These are phyloP conservation scores for Lasiosphaeria ovina DNA, from an alignment of 495 filamentous ascomycete species.

Conservation along the genomic window DNA sequence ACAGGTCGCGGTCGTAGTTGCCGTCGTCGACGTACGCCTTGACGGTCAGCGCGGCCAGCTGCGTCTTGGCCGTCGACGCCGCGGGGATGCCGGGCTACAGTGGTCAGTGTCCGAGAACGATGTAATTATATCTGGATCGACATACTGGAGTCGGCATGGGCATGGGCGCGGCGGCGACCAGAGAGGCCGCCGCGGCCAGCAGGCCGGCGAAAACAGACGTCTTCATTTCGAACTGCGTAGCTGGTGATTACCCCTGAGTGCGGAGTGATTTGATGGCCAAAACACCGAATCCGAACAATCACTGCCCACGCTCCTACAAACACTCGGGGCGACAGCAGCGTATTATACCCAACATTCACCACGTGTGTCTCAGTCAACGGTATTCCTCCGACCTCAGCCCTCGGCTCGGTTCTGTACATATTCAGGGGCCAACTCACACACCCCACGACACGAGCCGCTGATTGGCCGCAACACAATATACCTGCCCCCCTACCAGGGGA, in stretches of 20 bases:
- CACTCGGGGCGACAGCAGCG: no score
- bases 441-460: no score
- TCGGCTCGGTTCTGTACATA: no score
- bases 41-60: constrained; percentile 56
- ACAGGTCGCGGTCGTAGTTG: constrained; percentile 59
- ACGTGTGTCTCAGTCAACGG: no score
- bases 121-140: neutral
- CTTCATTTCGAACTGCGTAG: constrained; percentile 25
- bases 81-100: constrained; percentile 59
- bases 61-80: constrained; percentile 47
- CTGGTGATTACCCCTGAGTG: neutral
- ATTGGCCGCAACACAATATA: no score
- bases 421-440: no score
- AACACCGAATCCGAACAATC: no score
- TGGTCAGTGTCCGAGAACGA: constrained; percentile 1
- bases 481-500: no score
- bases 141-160: constrained; percentile 38
- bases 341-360: no score
- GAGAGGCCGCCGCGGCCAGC: constrained; percentile 16
- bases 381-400: no score
- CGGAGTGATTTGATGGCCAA: neutral
- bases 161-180: constrained; percentile 26
- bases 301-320: no score
- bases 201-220: constrained; percentile 19
- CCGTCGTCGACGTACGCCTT: constrained; percentile 50